Percentiles rank a stretch among this genome's conserved stretches.
phyloP scores from a whole-genome alignment of 805 yeast genomes.

The Ogataea paraovalis region DNA sequence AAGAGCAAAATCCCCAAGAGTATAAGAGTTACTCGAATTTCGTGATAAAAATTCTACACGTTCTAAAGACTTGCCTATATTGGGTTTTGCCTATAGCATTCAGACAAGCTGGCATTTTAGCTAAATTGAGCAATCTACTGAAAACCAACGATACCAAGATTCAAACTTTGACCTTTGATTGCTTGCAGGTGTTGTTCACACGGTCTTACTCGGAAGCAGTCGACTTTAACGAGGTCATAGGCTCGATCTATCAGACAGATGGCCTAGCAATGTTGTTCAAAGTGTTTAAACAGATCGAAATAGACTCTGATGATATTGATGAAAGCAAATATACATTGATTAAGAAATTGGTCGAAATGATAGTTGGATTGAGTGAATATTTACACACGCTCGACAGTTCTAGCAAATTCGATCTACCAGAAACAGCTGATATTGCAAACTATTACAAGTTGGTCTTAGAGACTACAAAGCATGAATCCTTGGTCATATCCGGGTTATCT shows the following conservation, averaged over 20 bases:
- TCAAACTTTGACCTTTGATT: slow-evolving; percentile 82
- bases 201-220: slow-evolving; percentile 61
- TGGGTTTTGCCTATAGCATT: slow-evolving; percentile 85
- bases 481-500: slow-evolving; percentile 87
- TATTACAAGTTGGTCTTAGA: slow-evolving; percentile 73
- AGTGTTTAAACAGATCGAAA: slow-evolving; percentile 58
- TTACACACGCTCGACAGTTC: slow-evolving; percentile 34
- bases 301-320: slow-evolving; percentile 61
- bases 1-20: slow-evolving; percentile 2
- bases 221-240: slow-evolving; percentile 77
- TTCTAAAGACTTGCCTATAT: slow-evolving; percentile 83
- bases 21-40: slow-evolving; percentile 30
- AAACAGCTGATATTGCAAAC: slow-evolving; percentile 56
- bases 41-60: slow-evolving; percentile 67
- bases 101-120: slow-evolving; percentile 59
- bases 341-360: slow-evolving; percentile 90
- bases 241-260: slow-evolving; percentile 66
- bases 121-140: slow-evolving; percentile 57
- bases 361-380: slow-evolving; percentile 80
- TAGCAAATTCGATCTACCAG: slow-evolving; percentile 36
- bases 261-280: slow-evolving; percentile 68
- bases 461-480: slow-evolving; percentile 79
- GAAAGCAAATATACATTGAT: slow-evolving; percentile 76
- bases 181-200: slow-evolving; percentile 83
- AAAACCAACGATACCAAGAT: slow-evolving; percentile 56